Conservation (phyloP, 192 early-diverging fungal genomes). For the Backusella macrospora region DNA sequence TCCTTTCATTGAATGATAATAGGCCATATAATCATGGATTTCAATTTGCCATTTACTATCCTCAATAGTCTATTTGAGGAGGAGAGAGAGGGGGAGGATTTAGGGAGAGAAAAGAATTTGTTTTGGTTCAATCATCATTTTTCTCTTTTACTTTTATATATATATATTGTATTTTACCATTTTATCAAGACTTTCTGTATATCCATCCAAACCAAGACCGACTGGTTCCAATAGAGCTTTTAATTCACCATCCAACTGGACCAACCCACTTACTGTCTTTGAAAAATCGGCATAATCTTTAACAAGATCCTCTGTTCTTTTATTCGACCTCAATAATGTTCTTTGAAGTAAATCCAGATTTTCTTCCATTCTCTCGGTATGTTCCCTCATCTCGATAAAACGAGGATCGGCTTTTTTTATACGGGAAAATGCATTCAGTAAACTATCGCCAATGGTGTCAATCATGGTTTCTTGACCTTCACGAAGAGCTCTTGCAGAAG, state of each 20-base stretch:
- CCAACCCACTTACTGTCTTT: slow-evolving; percentile 70
- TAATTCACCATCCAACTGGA: slow-evolving; percentile 85
- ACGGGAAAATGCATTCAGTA: slow-evolving; percentile 94
- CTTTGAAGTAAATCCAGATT: slow-evolving; percentile 83
- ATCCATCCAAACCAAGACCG: slow-evolving; percentile 68
- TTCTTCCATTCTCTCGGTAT: slow-evolving; percentile 82
- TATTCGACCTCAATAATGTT: slow-evolving; percentile 70
- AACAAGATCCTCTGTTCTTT: slow-evolving; percentile 76
- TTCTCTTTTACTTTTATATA: background rate
- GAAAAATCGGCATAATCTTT: slow-evolving; percentile 82
- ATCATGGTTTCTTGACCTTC: slow-evolving; percentile 62
- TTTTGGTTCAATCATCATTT: background rate
- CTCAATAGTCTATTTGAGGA: slow-evolving; percentile 43
- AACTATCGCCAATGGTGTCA: slow-evolving; percentile 82
- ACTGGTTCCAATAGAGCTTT: slow-evolving; percentile 72
- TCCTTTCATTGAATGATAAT: slow-evolving; percentile 76
- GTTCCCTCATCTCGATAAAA: slow-evolving; percentile 84
- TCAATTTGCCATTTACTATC: slow-evolving; percentile 75
- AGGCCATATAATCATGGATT: slow-evolving; percentile 85
- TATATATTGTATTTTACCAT: slow-evolving; percentile 49
- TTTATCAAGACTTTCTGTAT: slow-evolving; percentile 63
- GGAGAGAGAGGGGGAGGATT: too few species aligned
- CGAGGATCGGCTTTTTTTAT: slow-evolving; percentile 84
- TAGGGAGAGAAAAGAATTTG: background rate
- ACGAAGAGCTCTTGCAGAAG: slow-evolving; percentile 36